Base-by-base conservation (phyloP, 495 filamentous ascomycete species). In the Neurospora tetraspora region DNA sequence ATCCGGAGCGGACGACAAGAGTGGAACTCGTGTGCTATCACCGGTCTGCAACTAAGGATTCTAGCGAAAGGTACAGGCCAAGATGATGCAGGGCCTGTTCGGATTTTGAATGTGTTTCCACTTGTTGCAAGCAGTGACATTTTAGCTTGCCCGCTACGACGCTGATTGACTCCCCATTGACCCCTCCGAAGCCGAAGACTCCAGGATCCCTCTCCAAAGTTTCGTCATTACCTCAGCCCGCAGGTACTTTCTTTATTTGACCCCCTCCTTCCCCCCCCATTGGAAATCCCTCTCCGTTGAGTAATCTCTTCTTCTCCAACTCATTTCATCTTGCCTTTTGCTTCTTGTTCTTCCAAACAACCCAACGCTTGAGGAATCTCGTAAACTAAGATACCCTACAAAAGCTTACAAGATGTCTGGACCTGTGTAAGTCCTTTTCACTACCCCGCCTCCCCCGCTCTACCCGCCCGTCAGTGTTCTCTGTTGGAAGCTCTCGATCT, bases 341-440 rank as follows among this genome's bases (percentile, higher is more conserved):
- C 53, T n/a, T 47, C 40, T 40, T 69, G 20, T 39, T 71, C 69
- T 34, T 39, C 43, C 38, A 38, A 18, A 73, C 40, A 71, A 73
- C 74, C 34, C 68, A 38, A 70, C 65, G 59, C 59, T 65, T 71
- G 23, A 38, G 39, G 42, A 42, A 68, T 73, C 47, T 47, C 40
- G 70, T 73, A 70, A 76, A 73, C 37, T 16, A 69, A n/a, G 47
- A 71, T 73, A 71, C 39, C 69, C 18, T 59, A 61, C 71, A 69
- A 43, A 71, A 71, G 39, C 68, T 42, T 71, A 73, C 78, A 78
- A 71, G 74, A 87, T 87, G 85, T 87, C 85, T 83, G 84, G 84
- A 77, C 78, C 85, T 80, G 84, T 84, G 85, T 87, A 86, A 87
- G 85, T 86, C 43, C 61, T 69, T 65, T 65, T 68, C 36, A 45